Percentiles rank a stretch among this genome's conserved stretches.
These are phyloP conservation scores for Solanum commersonii DNA, from an alignment of 257 asterid genomes.

Conservation along the genomic window DNA sequence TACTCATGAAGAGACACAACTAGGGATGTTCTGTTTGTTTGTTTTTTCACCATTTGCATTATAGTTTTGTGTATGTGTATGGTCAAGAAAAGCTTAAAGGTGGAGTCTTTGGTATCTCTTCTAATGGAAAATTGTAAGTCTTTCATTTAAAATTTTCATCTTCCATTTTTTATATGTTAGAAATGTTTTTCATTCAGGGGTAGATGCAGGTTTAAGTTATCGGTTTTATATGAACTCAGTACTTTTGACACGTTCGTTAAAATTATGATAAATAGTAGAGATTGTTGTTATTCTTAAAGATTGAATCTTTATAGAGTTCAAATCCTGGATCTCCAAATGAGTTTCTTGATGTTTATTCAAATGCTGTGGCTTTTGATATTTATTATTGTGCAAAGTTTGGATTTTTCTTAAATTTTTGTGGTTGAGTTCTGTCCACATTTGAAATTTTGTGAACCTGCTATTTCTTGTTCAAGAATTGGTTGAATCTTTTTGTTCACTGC, in stretches of 20 bases:
- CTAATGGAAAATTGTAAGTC: conserved; percentile 3
- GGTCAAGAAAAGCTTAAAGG: not conserved
- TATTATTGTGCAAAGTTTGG: not conserved
- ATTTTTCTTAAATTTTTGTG: not conserved
- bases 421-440: not conserved
- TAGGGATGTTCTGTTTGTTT: not conserved
- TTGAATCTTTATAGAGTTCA: not conserved
- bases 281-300: not conserved
- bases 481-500: not conserved
- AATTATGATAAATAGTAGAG: not conserved
- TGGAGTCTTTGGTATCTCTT: not conserved
- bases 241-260: not conserved
- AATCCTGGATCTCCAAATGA: not conserved
- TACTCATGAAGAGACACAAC: not conserved
- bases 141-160: not conserved
- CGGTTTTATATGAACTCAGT: not conserved
- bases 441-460: not conserved
- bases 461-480: not conserved
- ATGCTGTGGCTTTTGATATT: not conserved
- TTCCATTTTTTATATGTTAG: not conserved
- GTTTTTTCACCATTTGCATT: not conserved
- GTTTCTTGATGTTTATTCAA: not conserved
- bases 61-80: not conserved
- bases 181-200: not conserved
- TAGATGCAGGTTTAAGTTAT: not conserved